These are phyloP conservation scores for Sutorius australiensis DNA, from an alignment of 768 basidiomycete species.

Conservation along the genomic window DNA sequence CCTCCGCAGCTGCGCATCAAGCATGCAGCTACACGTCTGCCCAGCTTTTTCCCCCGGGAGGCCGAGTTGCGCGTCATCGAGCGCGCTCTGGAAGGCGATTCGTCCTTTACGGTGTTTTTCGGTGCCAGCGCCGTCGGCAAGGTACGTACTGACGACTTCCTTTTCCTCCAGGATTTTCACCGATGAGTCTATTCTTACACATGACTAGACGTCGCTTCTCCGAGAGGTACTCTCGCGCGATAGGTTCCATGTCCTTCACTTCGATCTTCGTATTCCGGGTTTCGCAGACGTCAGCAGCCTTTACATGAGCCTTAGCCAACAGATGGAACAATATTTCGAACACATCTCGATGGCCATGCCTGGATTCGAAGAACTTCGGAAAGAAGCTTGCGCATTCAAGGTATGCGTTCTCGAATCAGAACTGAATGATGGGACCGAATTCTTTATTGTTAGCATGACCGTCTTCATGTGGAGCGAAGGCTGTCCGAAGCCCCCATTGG, in stretches of 20 bases:
- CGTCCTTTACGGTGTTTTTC: conserved; percentile 76
- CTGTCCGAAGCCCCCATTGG: conserved; percentile 42
- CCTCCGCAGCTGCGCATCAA: conserved; percentile 62
- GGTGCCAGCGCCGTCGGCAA: conserved; percentile 83
- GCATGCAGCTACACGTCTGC: conserved; percentile 75
- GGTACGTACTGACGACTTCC: conserved; percentile 34
- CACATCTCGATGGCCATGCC: conserved; percentile 52
- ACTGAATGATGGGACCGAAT: background rate
- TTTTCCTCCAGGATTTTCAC: conserved; percentile 1
- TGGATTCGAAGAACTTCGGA: conserved; percentile 71
- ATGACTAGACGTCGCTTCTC: conserved; percentile 68
- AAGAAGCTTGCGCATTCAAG: conserved; percentile 77
- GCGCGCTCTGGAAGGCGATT: conserved; percentile 60
- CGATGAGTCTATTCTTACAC: background rate
- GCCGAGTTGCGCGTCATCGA: conserved; percentile 65
- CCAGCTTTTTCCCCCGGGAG: conserved; percentile 67
- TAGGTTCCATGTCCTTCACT: conserved; percentile 75
- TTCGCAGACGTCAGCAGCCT: conserved; percentile 79
- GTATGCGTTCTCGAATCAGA: conserved; percentile 31
- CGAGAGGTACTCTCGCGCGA: conserved; percentile 70
- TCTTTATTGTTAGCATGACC: conserved; percentile 56
- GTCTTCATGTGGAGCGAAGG: conserved; percentile 67
- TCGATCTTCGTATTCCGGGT: conserved; percentile 79
- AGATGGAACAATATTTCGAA: conserved; percentile 80
- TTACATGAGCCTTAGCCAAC: conserved; percentile 71